phyloP scores from a whole-genome alignment of 2,329 filamentous ascomycete genomes.

The Phaeosphaeria sp. region DNA sequence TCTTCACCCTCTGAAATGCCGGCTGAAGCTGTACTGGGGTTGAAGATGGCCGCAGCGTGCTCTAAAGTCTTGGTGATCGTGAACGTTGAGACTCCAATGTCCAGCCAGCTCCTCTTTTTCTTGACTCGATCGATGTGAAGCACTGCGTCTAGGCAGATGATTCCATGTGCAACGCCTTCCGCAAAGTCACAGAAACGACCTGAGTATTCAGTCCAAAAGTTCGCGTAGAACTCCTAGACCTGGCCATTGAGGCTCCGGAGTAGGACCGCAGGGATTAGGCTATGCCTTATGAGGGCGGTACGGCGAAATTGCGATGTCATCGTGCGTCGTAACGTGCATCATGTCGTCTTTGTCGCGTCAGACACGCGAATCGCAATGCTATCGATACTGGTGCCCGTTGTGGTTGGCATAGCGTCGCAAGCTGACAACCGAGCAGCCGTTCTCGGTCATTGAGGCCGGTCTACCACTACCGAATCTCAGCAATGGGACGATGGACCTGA shows the following conservation, averaged over 20 bases:
- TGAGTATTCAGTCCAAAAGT: background rate
- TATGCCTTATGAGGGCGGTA: background rate
- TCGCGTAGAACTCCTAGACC: background rate
- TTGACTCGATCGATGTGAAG: background rate
- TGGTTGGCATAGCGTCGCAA: background rate
- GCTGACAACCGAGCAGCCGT: background rate
- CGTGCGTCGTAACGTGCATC: background rate
- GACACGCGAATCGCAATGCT: background rate
- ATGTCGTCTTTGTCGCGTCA: background rate
- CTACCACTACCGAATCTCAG: background rate
- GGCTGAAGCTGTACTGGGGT: too few relatives aligned
- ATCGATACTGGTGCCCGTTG: background rate
- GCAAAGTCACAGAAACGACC: background rate
- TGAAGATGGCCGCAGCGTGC: too few relatives aligned
- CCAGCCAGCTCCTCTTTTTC: too few relatives aligned
- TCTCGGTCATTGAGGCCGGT: background rate
- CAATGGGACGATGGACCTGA: background rate
- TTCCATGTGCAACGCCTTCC: background rate
- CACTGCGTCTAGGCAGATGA: background rate
- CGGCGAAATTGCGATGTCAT: background rate
- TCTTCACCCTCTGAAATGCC: too few relatives aligned
- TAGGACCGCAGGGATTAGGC: background rate
- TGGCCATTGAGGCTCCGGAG: background rate
- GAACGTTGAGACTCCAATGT: too few relatives aligned
- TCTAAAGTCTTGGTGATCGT: too few relatives aligned